Base-by-base conservation (phyloP, 768 basidiomycete species). In the Boletus patriciae region DNA sequence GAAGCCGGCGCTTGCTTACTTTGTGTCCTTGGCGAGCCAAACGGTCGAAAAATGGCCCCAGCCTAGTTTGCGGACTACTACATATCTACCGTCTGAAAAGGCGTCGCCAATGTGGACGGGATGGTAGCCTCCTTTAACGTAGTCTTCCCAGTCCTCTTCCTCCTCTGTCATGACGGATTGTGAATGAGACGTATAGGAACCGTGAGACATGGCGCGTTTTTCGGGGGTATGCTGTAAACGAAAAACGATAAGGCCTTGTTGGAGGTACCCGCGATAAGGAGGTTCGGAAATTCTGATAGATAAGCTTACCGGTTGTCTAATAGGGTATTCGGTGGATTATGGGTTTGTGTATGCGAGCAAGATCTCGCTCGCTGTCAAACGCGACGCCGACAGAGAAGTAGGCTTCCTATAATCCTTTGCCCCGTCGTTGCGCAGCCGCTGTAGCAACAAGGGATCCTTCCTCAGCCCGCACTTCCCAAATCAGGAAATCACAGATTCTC, bases 41-140 rank as follows among this genome's bases (percentile, higher is more conserved):
- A 94, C 94, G 0, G 94, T 96, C 2, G 89, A 92, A 70, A 95
- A 96, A 71, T 95, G 94, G 16, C 94, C 94, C 89, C 89, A 92
- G 25, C 96, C 96, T 11, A 99, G 85, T 73, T 99, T 99, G 59
- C 96, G 79, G 54, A 97, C 94, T 63, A 98, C 90, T 60, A 83
- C 71, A 71, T 98, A 99, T 38, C 97, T 79, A 11, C 84, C 91
- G 58, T 92, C 85, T 46, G 88, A 90, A 72, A 97, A 96, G 19
- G 81, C 70, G 74, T 98, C 95, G 62, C 95, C 94, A 58, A 98
- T 93, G 72, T 93, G 90, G 47, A 97, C 92, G n/a, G 94, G 90
- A 67, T 92, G 90, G 70, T 92, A 92, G 34, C 90, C 90, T 55
- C 90, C 86, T 46, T 87, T 83, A 70, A 84, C 82, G 69, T 86